phyloP scores from a whole-genome alignment of 352 stramenopile genomes.

The Phytophthora sp. region DNA sequence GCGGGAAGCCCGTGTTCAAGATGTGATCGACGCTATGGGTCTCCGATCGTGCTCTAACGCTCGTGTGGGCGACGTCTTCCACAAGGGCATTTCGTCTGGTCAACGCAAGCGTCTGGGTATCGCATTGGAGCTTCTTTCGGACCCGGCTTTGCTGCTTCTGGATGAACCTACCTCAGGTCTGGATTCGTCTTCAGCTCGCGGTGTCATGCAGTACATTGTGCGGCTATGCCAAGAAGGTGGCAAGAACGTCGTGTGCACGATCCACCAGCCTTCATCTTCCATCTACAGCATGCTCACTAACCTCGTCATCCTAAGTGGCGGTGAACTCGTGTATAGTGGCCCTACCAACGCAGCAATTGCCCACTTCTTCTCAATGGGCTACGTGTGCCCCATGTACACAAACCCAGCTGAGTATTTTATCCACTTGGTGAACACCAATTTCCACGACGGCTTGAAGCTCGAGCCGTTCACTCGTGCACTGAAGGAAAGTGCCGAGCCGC shows the following conservation, averaged over 20 bases:
- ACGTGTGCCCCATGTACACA: slow-evolving; percentile 73
- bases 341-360: slow-evolving; percentile 60
- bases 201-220: slow-evolving; percentile 87
- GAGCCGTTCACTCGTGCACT: slow-evolving; percentile 48
- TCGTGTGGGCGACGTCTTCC: slow-evolving; percentile 85
- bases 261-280: slow-evolving; percentile 86
- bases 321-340: slow-evolving; percentile 92
- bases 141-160: slow-evolving; percentile 95
- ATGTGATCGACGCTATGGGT: slow-evolving; percentile 79
- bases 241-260: slow-evolving; percentile 86
- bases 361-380: slow-evolving; percentile 68
- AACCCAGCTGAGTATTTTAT: slow-evolving; percentile 83
- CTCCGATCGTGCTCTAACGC: slow-evolving; percentile 67
- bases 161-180: slow-evolving; percentile 95
- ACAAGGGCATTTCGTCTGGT: slow-evolving; percentile 87
- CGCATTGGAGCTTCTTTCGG: slow-evolving; percentile 93
- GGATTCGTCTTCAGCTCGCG: slow-evolving; percentile 88
- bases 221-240: slow-evolving; percentile 55
- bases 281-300: slow-evolving; percentile 81
- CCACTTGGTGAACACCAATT: slow-evolving; percentile 74
- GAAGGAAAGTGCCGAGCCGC: slow-evolving; percentile 44
- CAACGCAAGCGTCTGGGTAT: slow-evolving; percentile 94
- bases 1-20: slow-evolving; percentile 63
- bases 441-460: slow-evolving; percentile 53
- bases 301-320: slow-evolving; percentile 67